Percentiles rank a stretch among this genome's conserved stretches.
These are phyloP conservation scores for Pseudogymnoascus sp. DNA, from an alignment of 2,329 filamentous ascomycete genomes.

Conservation along the genomic window DNA sequence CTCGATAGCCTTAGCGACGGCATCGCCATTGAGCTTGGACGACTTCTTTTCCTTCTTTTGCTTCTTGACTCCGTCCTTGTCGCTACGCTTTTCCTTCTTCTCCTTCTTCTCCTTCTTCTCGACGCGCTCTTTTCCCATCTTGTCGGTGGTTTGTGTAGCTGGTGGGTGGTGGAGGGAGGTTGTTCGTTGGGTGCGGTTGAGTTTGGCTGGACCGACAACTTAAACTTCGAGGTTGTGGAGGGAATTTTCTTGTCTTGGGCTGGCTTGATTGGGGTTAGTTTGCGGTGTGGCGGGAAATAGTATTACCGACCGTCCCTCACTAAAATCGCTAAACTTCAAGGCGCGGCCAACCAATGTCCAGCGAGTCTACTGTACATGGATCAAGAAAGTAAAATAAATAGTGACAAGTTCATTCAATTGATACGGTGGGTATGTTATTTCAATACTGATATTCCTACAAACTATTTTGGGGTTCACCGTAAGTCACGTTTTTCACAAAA, in stretches of 20 bases:
- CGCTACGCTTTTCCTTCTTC: slow-evolving; percentile 62
- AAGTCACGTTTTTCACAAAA: not conserved
- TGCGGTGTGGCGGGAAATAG: not conserved
- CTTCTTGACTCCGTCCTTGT: slow-evolving; percentile 37
- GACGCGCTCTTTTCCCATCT: slow-evolving; percentile 31
- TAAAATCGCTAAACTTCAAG: not conserved
- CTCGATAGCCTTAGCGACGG: slow-evolving; percentile 53
- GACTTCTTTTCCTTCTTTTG: slow-evolving; percentile 32
- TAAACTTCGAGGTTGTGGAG: slow-evolving; percentile 10
- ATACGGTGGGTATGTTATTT: not conserved
- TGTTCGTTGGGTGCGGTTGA: slow-evolving; percentile 2
- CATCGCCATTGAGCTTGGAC: slow-evolving; percentile 35
- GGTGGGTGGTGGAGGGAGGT: slow-evolving; percentile 8
- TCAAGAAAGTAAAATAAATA: not conserved
- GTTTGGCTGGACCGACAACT: not conserved
- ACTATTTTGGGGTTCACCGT: not conserved
- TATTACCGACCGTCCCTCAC: not conserved
- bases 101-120: slow-evolving; percentile 56
- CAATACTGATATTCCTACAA: not conserved
- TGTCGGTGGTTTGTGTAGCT: slow-evolving; percentile 18
- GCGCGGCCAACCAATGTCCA: not conserved
- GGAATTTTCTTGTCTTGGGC: slow-evolving; percentile 11
- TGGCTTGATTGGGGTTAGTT: slow-evolving; percentile 11
- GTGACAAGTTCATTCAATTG: not conserved
- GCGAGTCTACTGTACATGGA: not conserved